phyloP scores from a whole-genome alignment of 192 early-diverging fungal genomes.

The Entomortierella beljakovae region DNA sequence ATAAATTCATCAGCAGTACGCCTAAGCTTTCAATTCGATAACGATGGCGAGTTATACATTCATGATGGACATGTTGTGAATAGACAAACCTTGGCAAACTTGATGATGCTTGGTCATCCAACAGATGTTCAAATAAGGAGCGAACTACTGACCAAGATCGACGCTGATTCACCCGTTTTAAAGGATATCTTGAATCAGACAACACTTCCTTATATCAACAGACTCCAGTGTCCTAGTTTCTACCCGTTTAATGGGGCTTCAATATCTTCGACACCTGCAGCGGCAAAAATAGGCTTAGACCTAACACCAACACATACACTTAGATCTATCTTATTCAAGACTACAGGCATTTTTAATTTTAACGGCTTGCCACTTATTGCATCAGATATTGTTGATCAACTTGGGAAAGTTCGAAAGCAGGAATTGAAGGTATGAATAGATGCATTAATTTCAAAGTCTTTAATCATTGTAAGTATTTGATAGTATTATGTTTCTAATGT shows the following conservation, averaged over 20 bases:
- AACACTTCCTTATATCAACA: slow-evolving; percentile 4
- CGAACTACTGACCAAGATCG: slow-evolving; percentile 20
- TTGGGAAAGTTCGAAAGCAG: slow-evolving; percentile 20
- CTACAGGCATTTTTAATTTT: slow-evolving; percentile 31
- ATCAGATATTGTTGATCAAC: slow-evolving; percentile 31
- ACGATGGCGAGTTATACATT: slow-evolving; percentile 21
- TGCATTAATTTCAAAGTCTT: not conserved
- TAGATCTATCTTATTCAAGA: slow-evolving; percentile 34
- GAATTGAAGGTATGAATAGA: slow-evolving; percentile 35
- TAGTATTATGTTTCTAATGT: no score
- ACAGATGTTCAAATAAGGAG: slow-evolving; percentile 42
- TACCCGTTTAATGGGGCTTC: slow-evolving; percentile 13
- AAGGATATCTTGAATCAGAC: slow-evolving; percentile 10
- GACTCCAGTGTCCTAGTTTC: slow-evolving; percentile 29
- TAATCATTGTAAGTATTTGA: no score
- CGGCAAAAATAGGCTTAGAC: slow-evolving; percentile 27
- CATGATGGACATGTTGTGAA: slow-evolving; percentile 8
- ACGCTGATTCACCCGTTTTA: not conserved
- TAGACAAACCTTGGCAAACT: slow-evolving; percentile 8
- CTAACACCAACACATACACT: slow-evolving; percentile 25
- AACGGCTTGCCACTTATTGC: slow-evolving; percentile 26
- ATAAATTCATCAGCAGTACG: not conserved
- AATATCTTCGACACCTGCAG: slow-evolving; percentile 1
- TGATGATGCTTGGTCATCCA: slow-evolving; percentile 50
- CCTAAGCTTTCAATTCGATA: slow-evolving; percentile 22